Base-by-base conservation (phyloP, 345 rosid species). In the Ceriops zippeliana region DNA sequence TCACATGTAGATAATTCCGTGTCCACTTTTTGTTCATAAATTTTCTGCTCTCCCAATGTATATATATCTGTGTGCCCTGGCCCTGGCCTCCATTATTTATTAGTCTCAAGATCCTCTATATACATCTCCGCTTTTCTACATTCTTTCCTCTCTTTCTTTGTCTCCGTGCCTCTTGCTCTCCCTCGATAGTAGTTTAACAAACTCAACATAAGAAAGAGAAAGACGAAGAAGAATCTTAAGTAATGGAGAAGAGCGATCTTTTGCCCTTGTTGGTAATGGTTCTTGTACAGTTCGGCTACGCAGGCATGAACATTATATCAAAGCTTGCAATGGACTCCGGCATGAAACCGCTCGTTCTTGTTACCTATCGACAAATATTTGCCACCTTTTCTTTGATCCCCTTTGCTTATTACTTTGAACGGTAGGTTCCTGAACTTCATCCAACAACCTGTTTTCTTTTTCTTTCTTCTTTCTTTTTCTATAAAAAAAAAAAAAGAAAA, bases 251-350 rank as follows among this genome's bases (percentile, higher is more conserved):
- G 66, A 70, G 74, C 27, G 91, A 85, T 67, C 3, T 82, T 53
- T 20, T 90, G 70, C 93, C 97, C 7, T 86, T 84, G 65, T 62
- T 90, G 80, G 89, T 87, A 38, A 95, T 91, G 95, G 90, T 88
- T 19, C 35, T 82, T 19, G 88, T 90, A 47, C 97, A 91, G 72
- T 9, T 87, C 9, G 96, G 91, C 28, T 91, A 64, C 59, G 93
- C 97, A 6, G 96, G 90, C n/a, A 85, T 95, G 99, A 90, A 83
- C 74, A 83, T 95, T 35, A 84, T 84, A 6, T 88, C 97, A 26
- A 95, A 95, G 78, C 79, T 95, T 69, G 99, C 97, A 54, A 77
- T 95, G 93, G 95, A 95, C 42, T 58, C 90, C 19, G 96, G 97
- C 56, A 83, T 93, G 86, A 87, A 86, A 66, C 96, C 97, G 65